Evolutionary conservation across 495 filamentous ascomycete genomes (phyloP), one percentile per base, ranked within the genome.

Genomic region (Penicillium pancosmium): DNA sequence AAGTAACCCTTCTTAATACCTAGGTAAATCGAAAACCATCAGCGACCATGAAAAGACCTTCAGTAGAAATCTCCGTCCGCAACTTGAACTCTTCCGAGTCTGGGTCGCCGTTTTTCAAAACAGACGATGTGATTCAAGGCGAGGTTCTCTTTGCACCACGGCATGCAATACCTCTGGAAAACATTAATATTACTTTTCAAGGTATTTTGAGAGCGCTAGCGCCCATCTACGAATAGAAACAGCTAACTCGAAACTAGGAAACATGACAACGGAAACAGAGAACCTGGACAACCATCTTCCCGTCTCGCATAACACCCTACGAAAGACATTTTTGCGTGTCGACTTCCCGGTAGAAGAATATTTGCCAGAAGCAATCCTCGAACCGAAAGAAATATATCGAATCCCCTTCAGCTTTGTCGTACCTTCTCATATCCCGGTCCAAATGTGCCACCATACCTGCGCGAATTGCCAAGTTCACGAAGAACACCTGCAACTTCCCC

Each of bases 401-500:
- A 34, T 60, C 12, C 52, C 51, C 1, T 60, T 60, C 46, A 55
- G 33, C 1, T 55, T 60, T 15, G 27, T 55, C 9, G 44, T 55
- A 1, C 52, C 51, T 16, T 52, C 53, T 18, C 41, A 50, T 33
- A 35, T 60, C 7, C 57, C 57, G 11, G 47, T 50, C 1, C 57
- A 60, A 15, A 47, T 52, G 11, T 55, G 57, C 41, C 21, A 44
- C 16, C 57, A 60, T 4, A 16, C 33, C 40, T 60, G 57, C 52
- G 33, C 12, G 31, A 49, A 60, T 27, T 13, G 21, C 23, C 41
- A 54, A 19, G 19, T 55, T 21, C 46, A 50, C n/a, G 21, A 55
- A 12, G 51, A 60, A 60, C 57, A 60, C n/a, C 44, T 60, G 5
- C 51, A 46, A 5, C 43, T 55, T 4, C 57, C 52, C 12, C 21